These are phyloP conservation scores for Pyracantha coccinea DNA, from an alignment of 331 rosid species.

Conservation along the genomic window DNA sequence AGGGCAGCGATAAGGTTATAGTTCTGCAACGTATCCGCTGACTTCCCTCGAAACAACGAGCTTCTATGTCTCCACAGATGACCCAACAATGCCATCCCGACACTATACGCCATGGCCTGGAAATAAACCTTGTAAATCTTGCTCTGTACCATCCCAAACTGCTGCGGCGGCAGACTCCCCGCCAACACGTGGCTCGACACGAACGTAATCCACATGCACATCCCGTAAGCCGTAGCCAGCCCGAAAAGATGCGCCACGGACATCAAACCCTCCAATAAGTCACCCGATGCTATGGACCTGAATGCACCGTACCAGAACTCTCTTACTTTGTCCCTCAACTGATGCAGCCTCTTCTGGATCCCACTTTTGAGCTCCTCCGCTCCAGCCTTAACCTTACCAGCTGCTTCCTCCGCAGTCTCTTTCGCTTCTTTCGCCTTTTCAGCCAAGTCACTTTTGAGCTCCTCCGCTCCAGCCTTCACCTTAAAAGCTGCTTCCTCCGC, in stretches of 20 bases:
- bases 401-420: neutral
- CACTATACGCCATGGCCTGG: slow-evolving; percentile 35
- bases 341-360: neutral
- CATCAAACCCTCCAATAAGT: slow-evolving; percentile 1
- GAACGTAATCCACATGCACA: slow-evolving; percentile 70
- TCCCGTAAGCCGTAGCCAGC: slow-evolving; percentile 54
- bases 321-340: neutral
- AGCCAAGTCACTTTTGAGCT: too few relatives aligned
- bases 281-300: neutral
- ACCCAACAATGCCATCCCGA: slow-evolving; percentile 42
- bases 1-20: slow-evolving; percentile 41
- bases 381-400: neutral
- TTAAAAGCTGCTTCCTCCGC: too few relatives aligned
- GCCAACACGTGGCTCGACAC: slow-evolving; percentile 53
- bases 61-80: slow-evolving; percentile 20
- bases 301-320: neutral
- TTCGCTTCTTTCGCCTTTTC: neutral
- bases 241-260: slow-evolving; percentile 35
- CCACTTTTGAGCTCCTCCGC: slow-evolving; percentile 2
- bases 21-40: slow-evolving; percentile 29
- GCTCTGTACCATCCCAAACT: slow-evolving; percentile 75
- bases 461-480: too few relatives aligned
- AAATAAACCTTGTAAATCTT: slow-evolving; percentile 78
- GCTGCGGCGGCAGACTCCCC: slow-evolving; percentile 52
- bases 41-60: neutral